A percentile compares a stretch with the other conserved stretches of the same genome.
Conservation (phyloP, 2,329 filamentous ascomycete genomes). For the Trichoderma gracile region DNA sequence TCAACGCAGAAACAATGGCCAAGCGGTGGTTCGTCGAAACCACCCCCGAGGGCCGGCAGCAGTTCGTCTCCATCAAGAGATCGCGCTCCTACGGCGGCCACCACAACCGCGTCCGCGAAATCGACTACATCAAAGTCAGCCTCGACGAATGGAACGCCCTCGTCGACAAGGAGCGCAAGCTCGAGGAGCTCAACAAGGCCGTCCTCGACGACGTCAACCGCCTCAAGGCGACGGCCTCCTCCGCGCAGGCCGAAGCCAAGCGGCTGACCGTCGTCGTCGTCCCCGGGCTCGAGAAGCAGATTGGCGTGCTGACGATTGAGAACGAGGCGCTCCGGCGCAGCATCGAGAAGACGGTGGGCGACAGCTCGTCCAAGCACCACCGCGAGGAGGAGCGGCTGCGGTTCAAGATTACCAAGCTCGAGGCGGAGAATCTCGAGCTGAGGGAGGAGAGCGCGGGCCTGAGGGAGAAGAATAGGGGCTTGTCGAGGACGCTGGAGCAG, state of each 20-base stretch:
- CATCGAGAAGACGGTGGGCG: conserved; percentile 37
- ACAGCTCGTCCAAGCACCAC: conserved; percentile 36
- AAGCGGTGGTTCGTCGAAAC: conserved; percentile 43
- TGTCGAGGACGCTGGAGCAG: conserved; percentile 39
- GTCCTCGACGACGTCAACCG: conserved; percentile 38
- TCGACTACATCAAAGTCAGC: conserved; percentile 41
- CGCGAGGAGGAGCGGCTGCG: conserved; percentile 39
- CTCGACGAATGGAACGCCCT: conserved; percentile 42
- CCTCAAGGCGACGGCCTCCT: conserved; percentile 41
- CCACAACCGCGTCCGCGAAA: conserved; percentile 37
- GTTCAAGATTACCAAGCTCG: conserved; percentile 38
- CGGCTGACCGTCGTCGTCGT: conserved; percentile 38
- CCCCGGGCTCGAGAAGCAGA: conserved; percentile 42
- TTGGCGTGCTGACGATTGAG: conserved; percentile 41
- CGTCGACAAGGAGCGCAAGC: conserved; percentile 40
- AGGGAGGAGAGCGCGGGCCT: conserved; percentile 42
- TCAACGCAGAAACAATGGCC: conserved; percentile 36
- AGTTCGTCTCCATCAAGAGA: conserved; percentile 45
- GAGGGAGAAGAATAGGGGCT: conserved; percentile 37
- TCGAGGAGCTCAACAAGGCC: conserved; percentile 40
- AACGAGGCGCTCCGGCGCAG: conserved; percentile 45
- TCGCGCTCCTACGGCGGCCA: conserved; percentile 41
- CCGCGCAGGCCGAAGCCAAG: conserved; percentile 41
- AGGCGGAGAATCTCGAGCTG: conserved; percentile 41
- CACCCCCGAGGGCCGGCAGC: conserved; percentile 37